Evolutionary conservation across 495 filamentous ascomycete genomes (phyloP), one percentile per base, ranked within the genome.

Genomic region (Physcia stellaris): DNA sequence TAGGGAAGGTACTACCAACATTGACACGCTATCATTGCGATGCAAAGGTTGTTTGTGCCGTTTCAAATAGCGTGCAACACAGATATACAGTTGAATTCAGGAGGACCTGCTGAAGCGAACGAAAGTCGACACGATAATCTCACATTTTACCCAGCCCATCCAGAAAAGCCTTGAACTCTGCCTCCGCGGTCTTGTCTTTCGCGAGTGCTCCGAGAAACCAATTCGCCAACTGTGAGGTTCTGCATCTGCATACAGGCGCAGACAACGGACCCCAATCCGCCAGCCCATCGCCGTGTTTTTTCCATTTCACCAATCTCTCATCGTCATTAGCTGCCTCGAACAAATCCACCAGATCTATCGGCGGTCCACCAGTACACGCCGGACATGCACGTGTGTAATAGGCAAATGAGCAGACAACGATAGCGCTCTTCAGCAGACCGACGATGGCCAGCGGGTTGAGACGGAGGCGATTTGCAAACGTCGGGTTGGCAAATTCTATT

Each of bases 181-280:
- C 44, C 37, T 52, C 40, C 3, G 56, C 56, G 5, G 12, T 33
- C 24, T 49, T 30, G 22, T 58, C 53, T 3, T 32, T 40, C 2
- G 35, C 46, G 19, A 59, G 46, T 10, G 42, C 48, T 20, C 35
- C 28, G 11, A 35, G 41, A 41, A 60, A 58, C 55, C 55, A 60
- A 4, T 38, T 39, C 26, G 47, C 55, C 29, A 60, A 27, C 7
- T 27, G 30, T 15, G 20, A 21, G 20, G 55, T 32, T 34, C 43
- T 32, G 32, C 57, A 60, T 24, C 42, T 40, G 37, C 57, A 60
- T 2, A 60, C 31, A 24, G 36, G 36, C 15, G 49, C 46, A 6
- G 39, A 30, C 24, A 35, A 20, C 3, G 35, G 15, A 10, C 50
- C 53, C 55, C 57, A 60, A 26, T 43, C 46, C 22, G 55, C 51